phyloP scores from a whole-genome alignment of 225 moss, liverwort and hornwort genomes.

The Neckera pumila region DNA sequence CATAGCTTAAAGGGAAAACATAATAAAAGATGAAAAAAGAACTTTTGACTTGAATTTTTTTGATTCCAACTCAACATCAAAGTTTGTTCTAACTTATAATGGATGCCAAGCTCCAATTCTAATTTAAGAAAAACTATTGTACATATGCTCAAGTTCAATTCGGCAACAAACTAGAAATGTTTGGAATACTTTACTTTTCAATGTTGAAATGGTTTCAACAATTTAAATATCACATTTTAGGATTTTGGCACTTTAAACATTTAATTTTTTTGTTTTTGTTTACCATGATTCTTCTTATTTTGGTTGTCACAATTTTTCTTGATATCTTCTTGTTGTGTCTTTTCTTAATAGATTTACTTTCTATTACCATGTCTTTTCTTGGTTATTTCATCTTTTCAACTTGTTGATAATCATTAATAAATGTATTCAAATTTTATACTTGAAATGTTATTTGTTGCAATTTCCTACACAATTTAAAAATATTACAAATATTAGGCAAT shows the following conservation, averaged over 20 bases:
- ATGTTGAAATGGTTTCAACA: not conserved
- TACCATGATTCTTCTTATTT: not conserved
- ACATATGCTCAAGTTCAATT: fast-evolving
- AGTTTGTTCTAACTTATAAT: not conserved
- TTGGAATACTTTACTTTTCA: fast-evolving
- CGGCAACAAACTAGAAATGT: fast-evolving
- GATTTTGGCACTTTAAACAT: not conserved
- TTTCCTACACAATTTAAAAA: not conserved
- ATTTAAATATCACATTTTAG: not conserved
- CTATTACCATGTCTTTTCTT: not conserved
- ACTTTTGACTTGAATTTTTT: fast-evolving
- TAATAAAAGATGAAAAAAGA: not conserved
- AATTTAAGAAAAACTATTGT: no score
- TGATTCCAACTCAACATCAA: fast-evolving
- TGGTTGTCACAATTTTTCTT: not conserved
- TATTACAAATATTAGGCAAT: not conserved
- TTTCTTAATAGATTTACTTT: not conserved
- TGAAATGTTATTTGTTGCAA: not conserved
- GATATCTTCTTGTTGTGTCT: no score
- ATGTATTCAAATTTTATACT: not conserved
- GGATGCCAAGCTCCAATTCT: not conserved
- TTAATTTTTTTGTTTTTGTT: not conserved
- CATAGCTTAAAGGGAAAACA: not conserved
- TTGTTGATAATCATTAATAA: not conserved
- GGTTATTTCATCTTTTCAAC: not conserved